A percentile compares a stretch with the other conserved stretches of the same genome.
These are phyloP conservation scores for Leptosphaerulina australis DNA, from an alignment of 2,329 filamentous ascomycete species.

Conservation along the genomic window DNA sequence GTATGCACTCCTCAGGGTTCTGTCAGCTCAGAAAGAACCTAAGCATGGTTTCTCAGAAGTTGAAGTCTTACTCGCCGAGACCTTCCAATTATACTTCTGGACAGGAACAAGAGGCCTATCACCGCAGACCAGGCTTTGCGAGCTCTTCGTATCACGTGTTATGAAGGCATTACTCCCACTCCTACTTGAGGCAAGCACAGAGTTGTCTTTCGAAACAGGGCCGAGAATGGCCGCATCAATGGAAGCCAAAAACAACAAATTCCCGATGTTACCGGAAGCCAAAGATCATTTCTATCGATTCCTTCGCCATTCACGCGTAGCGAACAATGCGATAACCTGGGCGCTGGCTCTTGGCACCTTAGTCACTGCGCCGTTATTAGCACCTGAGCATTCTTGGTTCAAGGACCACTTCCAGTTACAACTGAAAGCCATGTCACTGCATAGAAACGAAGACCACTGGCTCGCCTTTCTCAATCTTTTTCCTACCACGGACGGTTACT, in stretches of 20 bases:
- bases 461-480: slow-evolving; percentile 17
- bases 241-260: background rate
- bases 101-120: slow-evolving; percentile 22
- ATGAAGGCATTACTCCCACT: slow-evolving; percentile 26
- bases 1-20: slow-evolving; percentile 18
- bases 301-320: slow-evolving; percentile 12
- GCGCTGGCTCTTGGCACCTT: slow-evolving; percentile 26
- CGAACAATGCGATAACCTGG: slow-evolving; percentile 27
- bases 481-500: slow-evolving; percentile 19
- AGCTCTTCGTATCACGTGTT: slow-evolving; percentile 24
- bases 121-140: slow-evolving; percentile 25
- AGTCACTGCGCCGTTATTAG: slow-evolving; percentile 14
- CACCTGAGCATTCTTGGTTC: slow-evolving; percentile 28
- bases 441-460: slow-evolving; percentile 12
- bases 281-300: slow-evolving; percentile 4
- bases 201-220: slow-evolving; percentile 1
- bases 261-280: background rate
- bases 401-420: slow-evolving; percentile 22
- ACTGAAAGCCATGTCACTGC: slow-evolving; percentile 15
- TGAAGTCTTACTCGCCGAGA: slow-evolving; percentile 26
- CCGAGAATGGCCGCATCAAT: background rate
- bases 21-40: slow-evolving; percentile 21
- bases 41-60: slow-evolving; percentile 16
- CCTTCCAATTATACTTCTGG: slow-evolving; percentile 30
- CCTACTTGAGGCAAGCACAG: slow-evolving; percentile 17